Base-by-base conservation (phyloP, 23 red algal genomes). In the Gracilaria gracilis region DNA sequence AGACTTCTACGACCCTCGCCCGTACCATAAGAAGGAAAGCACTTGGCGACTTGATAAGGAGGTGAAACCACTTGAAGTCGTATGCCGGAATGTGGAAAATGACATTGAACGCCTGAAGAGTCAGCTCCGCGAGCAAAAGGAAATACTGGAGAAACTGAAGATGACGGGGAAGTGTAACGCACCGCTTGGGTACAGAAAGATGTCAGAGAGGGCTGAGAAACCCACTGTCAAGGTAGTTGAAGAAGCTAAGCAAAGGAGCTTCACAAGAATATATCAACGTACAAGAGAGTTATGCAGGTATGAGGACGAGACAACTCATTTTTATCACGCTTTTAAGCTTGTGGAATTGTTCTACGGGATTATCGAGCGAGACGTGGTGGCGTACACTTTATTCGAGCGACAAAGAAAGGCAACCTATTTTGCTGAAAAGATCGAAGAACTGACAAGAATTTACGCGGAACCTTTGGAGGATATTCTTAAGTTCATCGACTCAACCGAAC, bases 181-280 rank as follows among this genome's bases (percentile, higher is more conserved):
- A 32, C 64, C 4, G 16, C 7, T 0, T 14, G 64, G 27, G 32
- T 20, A 0, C 64, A 23, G 16, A 15, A 36, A 28, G 31, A 5
- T 36, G 13, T 17, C 32, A 32, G 11, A 17, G 1, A 50, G 2
- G 42, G 16, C 72, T 1, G 42, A 28, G 0, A 28, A 25, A 15
- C 72, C 39, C 2, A 28, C 31, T 0, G 15, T 77, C 21, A 25
- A 51, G 5, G 27, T 49, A 37, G 21, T 77, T 8, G 72, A 77
- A 31, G 72, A 77, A 5, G 72, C 38, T 0, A 77, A 77, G 42
- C 40, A 50, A 35, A 28, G 11, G 23, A 29, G 72, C 72, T 77
- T 77, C 46, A 20, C 39, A 39, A 77, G 72, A 51, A 77, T 77
- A 77, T 77, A 49, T 51, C 72, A 77, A 77, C 72, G 72, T 9